Evolutionary conservation across 2,329 filamentous ascomycete species (phyloP).

Genomic region (Xylaria sp.): DNA sequence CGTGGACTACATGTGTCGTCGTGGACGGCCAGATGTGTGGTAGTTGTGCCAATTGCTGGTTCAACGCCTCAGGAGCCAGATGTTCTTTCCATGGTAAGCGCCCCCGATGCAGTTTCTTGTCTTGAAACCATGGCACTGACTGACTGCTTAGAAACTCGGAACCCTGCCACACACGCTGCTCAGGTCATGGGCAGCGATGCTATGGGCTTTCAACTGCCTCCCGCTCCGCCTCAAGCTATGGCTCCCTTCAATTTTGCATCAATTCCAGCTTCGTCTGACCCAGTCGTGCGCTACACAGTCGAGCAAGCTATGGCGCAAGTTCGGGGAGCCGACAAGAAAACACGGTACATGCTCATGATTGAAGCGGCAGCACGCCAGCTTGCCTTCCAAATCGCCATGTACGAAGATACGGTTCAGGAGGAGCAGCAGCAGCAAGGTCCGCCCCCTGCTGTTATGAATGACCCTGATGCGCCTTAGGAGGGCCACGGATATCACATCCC

Average conservation of each 20-base stretch:
- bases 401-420: constrained; percentile 56
- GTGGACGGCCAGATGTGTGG: constrained; percentile 70
- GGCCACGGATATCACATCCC: neutral
- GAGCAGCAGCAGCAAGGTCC: constrained; percentile 46
- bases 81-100: constrained; percentile 70
- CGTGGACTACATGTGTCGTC: constrained; percentile 69
- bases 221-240: constrained; percentile 48
- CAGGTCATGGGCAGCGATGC: constrained; percentile 48
- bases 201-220: constrained; percentile 47
- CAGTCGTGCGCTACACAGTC: constrained; percentile 56
- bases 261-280: constrained; percentile 50
- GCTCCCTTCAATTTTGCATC: constrained; percentile 50
- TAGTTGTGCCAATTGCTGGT: constrained; percentile 72
- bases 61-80: constrained; percentile 68
- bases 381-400: constrained; percentile 63
- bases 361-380: constrained; percentile 66
- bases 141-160: constrained; percentile 56
- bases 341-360: constrained; percentile 62
- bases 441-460: constrained; percentile 44
- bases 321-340: constrained; percentile 56
- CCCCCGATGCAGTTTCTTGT: neutral
- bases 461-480: constrained; percentile 45
- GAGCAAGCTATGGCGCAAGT: constrained; percentile 61
- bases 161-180: constrained; percentile 52
- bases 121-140: constrained; percentile 15